phyloP scores from a whole-genome alignment of 352 stramenopile genomes.

The Phytophthora podocarpi region DNA sequence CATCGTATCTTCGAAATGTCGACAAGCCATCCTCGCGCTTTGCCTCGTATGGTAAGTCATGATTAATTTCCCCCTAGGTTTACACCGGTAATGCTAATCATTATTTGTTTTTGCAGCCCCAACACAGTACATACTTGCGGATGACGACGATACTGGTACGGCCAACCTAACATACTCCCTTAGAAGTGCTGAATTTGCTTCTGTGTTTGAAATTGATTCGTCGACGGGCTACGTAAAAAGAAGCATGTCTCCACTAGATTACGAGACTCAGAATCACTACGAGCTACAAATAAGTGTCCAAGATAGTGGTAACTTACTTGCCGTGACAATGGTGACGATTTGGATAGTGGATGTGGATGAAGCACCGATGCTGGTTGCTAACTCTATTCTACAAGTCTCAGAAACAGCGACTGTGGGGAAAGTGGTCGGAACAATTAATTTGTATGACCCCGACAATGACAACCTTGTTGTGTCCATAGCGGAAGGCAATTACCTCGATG shows the following conservation, averaged over 20 bases:
- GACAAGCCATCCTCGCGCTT: conserved; percentile 26
- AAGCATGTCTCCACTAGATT: conserved; percentile 25
- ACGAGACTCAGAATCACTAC: conserved; percentile 38
- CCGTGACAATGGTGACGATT: conserved; percentile 13
- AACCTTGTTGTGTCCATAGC: conserved; percentile 16
- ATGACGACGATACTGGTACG: conserved; percentile 31
- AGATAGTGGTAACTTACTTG: conserved; percentile 21
- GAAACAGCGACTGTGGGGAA: conserved; percentile 21
- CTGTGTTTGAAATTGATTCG: conserved; percentile 25
- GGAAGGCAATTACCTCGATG: conserved; percentile 16
- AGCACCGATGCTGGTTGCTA: conserved; percentile 19
- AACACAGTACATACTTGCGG: conserved; percentile 22
- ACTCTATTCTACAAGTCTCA: conserved; percentile 18
- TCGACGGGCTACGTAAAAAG: conserved; percentile 32
- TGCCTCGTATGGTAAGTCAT: conserved; percentile 31
- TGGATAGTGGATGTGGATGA: conserved; percentile 45
- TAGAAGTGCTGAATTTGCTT: conserved; percentile 2
- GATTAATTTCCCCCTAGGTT: too few relatives aligned
- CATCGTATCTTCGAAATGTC: conserved; percentile 27
- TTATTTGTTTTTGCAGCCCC: conserved; percentile 6
- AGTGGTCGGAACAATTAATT: conserved; percentile 14
- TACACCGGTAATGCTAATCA: neutral
- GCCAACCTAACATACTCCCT: conserved; percentile 17
- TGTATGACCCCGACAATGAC: conserved; percentile 27
- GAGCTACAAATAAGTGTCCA: conserved; percentile 26